Evolutionary conservation across 805 yeast genomes (phyloP).

Genomic region (Clavispora carvajalis): DNA sequence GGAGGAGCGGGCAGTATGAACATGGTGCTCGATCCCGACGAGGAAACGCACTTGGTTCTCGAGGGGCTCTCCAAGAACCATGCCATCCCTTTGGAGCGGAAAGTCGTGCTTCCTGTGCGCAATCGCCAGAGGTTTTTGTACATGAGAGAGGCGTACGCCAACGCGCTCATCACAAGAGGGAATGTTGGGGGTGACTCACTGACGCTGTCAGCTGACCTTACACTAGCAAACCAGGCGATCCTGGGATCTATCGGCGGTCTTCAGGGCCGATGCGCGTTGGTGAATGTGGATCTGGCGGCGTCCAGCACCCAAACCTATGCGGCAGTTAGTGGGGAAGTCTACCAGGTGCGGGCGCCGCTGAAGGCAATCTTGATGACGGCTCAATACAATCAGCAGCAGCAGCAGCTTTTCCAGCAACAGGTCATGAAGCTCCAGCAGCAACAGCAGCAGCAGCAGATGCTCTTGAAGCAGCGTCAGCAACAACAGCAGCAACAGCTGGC

Average conservation of each 20-base stretch:
- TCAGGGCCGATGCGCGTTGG: constrained; percentile 73
- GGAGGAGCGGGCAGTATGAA: constrained; percentile 31
- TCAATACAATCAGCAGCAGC: constrained; percentile 38
- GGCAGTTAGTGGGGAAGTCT: constrained; percentile 56
- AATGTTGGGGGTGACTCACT: constrained; percentile 38
- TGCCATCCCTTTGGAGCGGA: constrained; percentile 80
- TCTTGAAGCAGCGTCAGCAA: constrained; percentile 35
- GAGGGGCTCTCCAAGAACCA: constrained; percentile 79
- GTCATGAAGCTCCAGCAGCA: constrained; percentile 35
- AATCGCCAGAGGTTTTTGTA: constrained; percentile 70
- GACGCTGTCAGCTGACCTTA: constrained; percentile 27
- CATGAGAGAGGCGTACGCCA: constrained; percentile 92
- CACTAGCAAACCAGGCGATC: constrained; percentile 43
- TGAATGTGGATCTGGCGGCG: constrained; percentile 50
- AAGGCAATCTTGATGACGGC: constrained; percentile 39
- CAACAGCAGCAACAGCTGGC: constrained; percentile 69
- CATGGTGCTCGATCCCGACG: constrained; percentile 73
- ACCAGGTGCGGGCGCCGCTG: constrained; percentile 43
- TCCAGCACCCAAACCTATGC: constrained; percentile 39
- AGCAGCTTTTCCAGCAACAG: constrained; percentile 41
- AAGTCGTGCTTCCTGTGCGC: constrained; percentile 63
- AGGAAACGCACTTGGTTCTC: constrained; percentile 86
- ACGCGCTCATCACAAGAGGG: constrained; percentile 67
- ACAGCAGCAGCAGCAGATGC: constrained; percentile 21
- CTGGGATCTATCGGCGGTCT: constrained; percentile 61